Base-by-base conservation (phyloP, 2,329 filamentous ascomycete genomes). In the Raffaelea deltoideospora region DNA sequence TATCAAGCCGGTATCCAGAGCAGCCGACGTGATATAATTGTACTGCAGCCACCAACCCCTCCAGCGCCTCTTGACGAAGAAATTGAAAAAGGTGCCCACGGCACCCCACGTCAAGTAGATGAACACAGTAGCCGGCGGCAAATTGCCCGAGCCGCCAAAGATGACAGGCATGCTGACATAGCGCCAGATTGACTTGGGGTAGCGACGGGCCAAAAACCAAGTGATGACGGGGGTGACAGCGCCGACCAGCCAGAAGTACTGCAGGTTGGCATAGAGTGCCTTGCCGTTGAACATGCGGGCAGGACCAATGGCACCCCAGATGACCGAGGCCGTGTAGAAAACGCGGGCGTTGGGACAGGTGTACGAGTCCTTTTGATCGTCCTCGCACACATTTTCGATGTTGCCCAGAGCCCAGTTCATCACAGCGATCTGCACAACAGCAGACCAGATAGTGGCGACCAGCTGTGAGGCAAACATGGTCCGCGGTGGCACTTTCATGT, bases 11-110 rank as follows among this genome's bases (percentile, higher is more conserved):
- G 69, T 70, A 52, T 84, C 79, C 27, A 85, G 59, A 1, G 74
- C 79, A 0, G 79, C 79, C 17, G 77, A 81, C 0, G 76, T 72
- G 49, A 83, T 66, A 52, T 84, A 85, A 59, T 85, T 84, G 59
- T 82, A 85, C 53, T 77, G 73, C 53, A 79, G 61, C 79, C 79
- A 85, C 79, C 79, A 84, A 24, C 75, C 78, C 4, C 65, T 69
- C 56, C 68, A 78, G 43, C 69, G 65, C 40, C 74, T 65, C 50
- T 71, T 70, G 50, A 84, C 69, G 46, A 64, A 72, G 47, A 68
- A 77, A 55, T 83, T 81, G 60, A 84, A 84, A 26, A 76, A 44
- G 33, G 69, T 65, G 9, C 79, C 79, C 7, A 79, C 71, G 20
- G 72, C 51, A 4, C 72, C 77, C 79, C 79, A 84, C 48, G 70